Percentiles rank a stretch among this genome's conserved stretches.
Conservation (phyloP, 345 rosid genomes). For the Eutrema japonicum region DNA sequence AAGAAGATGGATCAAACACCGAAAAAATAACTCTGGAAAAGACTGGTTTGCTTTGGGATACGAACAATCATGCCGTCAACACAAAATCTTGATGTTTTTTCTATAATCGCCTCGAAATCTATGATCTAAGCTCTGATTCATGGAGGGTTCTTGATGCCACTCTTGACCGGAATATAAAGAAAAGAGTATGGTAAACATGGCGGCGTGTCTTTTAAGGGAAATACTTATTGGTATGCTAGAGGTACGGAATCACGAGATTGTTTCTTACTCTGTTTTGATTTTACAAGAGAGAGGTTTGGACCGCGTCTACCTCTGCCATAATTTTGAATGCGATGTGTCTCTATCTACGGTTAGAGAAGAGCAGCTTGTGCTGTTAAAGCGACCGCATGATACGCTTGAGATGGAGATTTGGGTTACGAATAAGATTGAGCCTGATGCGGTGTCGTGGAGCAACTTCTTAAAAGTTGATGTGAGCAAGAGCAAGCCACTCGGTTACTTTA, state of each 20-base stretch:
- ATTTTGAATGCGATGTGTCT: rapidly evolving
- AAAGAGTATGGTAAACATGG: no score
- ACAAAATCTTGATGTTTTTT: conserved; percentile 19
- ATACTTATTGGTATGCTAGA: neutral
- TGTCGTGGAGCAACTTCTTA: conserved; percentile 18
- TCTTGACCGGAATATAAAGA: neutral
- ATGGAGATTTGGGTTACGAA: conserved; percentile 6
- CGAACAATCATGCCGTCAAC: neutral
- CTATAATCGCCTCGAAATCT: neutral
- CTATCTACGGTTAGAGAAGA: conserved; percentile 25
- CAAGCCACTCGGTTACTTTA: no score
- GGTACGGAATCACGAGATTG: no score
- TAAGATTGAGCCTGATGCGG: neutral
- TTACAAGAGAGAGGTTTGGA: conserved; percentile 1
- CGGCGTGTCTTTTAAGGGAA: neutral
- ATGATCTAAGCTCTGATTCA: neutral
- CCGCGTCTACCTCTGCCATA: neutral
- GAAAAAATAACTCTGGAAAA: no score
- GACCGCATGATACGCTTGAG: no score
- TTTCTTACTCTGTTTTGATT: conserved; percentile 8
- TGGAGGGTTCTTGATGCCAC: conserved; percentile 10
- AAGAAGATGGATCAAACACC: conserved; percentile 7
- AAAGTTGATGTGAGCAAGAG: neutral
- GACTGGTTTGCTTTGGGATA: conserved; percentile 11
- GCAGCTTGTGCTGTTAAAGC: neutral